Base-by-base conservation (phyloP, 1,139 yeast species). In the Blastobotrys aristatus region DNA sequence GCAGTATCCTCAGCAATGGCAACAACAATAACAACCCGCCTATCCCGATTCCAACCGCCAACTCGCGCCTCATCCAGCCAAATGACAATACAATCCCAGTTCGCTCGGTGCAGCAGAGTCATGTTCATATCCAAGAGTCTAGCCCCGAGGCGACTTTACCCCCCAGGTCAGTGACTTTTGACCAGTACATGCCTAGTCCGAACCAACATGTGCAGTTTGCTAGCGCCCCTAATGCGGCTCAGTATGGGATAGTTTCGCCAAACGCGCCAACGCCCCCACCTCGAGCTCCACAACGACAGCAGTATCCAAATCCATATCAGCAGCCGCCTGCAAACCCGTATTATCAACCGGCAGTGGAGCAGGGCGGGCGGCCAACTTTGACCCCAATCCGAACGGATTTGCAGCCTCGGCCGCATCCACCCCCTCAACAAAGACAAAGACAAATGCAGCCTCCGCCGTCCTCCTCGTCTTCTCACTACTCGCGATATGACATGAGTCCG, bases 71-170 rank as follows among this genome's bases (percentile, higher is more conserved):
- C 27, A 37, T 27, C 6, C 37, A 38, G 18, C 39, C 42, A 13
- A 22, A 27, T 27, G 14, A 37, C 30, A 22, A 13, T 17, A 5
- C 40, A 4, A 29, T 43, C 13, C 42, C 47, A 2, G 38, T 44
- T 8, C 41, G 47, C 20, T 37, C 47, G 6, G 47, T 44, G 2
- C 30, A 37, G 8, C 46, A 30, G 14, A 24, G 11, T 4, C 33
- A 27, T n/a, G 32, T 27, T 5, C 43, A 33, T 6, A 27, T 46
- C 14, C 21, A 30, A n/a, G 40, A 37, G 14, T 32, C 31, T 2
- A 29, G 39, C 17, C 49, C 49, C 11, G 49, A 46, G 18, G 49
- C 49, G 5, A 24, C 49, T n/a, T n/a, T 36, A 11, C 46, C 49
- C 8, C 49, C 49, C 5, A 21, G 43, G 10, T 41, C 49, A 2